Base-by-base conservation (phyloP, 1,284 basidiomycete genomes). In the Ustilago curta region DNA sequence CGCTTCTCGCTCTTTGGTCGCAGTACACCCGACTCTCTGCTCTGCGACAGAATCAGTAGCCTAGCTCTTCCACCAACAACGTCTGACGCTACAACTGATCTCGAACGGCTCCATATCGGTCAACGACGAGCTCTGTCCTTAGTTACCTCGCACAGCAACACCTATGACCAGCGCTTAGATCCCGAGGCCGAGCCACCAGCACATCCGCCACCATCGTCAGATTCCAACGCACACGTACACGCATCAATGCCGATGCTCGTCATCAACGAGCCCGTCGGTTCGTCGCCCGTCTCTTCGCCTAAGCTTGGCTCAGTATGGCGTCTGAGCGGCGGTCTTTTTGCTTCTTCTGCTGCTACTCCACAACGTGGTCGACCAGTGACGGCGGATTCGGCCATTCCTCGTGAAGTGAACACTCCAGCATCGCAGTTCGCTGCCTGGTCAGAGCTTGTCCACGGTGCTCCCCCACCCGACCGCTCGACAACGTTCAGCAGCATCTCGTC, bases 401-500 rank as follows among this genome's bases (percentile, higher is more conserved):
- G 35, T 8, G 57, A 60, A 19, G 6, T 29, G 1, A 25, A n/a
- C 44, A 32, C 60, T 14, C 65, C 64, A 21, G 25, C 59, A 25
- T 73, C 70, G 7, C 64, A 64, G 8, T 73, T 73, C 23, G 70
- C 70, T 5, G 52, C 60, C 16, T 73, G 70, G 60, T 68, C 70
- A 18, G 70, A 73, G 31, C 31, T 59, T 21, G 49, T 61, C 29
- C 59, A 73, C 18, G 42, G 37, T 8, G 48, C 56, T 18, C 9
- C 57, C n/a, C 64, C 47, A n/a, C 64, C 65, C 5, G 31, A 60
- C 12, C 70, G 70, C 29, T 45, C 64, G 35, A 54, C 65, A 14
- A 73, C 70, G 8, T 68, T 68, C 61, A 73, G 64, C 70, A 73
- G 70, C 47, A 43, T 64, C 29, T 73, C 70, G 2, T 68, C 64